phyloP scores from a whole-genome alignment of 2,329 filamentous ascomycete species.

The Cadophora malorum region DNA sequence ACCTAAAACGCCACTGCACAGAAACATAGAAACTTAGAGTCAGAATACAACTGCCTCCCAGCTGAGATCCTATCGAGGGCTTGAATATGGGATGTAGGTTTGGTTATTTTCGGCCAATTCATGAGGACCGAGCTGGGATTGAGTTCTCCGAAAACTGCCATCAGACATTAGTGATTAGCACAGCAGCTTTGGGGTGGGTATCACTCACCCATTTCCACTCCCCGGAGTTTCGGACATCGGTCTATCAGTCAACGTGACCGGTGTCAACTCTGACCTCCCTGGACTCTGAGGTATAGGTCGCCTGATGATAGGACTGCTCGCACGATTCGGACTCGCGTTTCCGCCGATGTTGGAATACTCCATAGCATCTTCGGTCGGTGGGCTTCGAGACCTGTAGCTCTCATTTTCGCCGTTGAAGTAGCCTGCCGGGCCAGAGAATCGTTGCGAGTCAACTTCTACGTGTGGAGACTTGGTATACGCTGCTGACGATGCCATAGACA shows the following conservation, averaged over 20 bases:
- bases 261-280: conserved; percentile 5
- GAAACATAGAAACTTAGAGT: background rate
- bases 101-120: conserved; percentile 19
- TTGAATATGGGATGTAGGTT: conserved; percentile 14
- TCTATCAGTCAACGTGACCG: conserved; percentile 23
- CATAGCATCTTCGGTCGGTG: conserved; percentile 25
- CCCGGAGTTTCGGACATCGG: background rate
- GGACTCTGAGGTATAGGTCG: conserved; percentile 18
- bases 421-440: conserved; percentile 18
- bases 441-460: conserved; percentile 13
- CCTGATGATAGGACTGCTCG: conserved; percentile 17
- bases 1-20: conserved; percentile 6
- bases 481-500: conserved; percentile 29
- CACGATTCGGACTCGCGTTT: conserved; percentile 20
- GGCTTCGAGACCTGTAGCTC: conserved; percentile 30
- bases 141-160: conserved; percentile 9
- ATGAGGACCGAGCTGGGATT: conserved; percentile 20
- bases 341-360: conserved; percentile 20
- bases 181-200: background rate
- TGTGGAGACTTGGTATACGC: conserved; percentile 25
- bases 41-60: background rate
- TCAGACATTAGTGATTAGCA: background rate
- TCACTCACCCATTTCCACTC: background rate
- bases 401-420: conserved; percentile 25
- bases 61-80: background rate